Evolutionary conservation across 139 green algal species (phyloP).

Genomic region (Asterochloris sp.): DNA sequence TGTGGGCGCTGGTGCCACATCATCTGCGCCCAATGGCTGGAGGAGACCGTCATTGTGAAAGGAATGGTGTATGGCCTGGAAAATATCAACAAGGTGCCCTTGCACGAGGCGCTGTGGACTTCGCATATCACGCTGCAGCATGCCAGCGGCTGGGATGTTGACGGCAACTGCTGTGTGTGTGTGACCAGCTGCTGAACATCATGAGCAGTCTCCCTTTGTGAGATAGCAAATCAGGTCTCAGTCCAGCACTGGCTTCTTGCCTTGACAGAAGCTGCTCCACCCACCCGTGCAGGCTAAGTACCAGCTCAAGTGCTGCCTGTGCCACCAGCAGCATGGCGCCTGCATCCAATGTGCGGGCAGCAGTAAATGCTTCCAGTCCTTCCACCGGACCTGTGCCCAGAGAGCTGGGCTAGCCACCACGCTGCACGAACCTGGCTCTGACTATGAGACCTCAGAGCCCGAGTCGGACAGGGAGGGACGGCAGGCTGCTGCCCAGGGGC

Average conservation of each 20-base stretch:
- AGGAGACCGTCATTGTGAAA: slow-evolving; percentile 24
- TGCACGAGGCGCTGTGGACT: no score
- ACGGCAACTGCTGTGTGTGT: no score
- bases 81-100: slow-evolving; percentile 8
- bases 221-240: no score
- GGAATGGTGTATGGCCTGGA: slow-evolving; percentile 14
- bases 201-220: no score
- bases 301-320: slow-evolving; percentile 63
- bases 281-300: slow-evolving; percentile 22
- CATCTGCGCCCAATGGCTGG: slow-evolving; percentile 52
- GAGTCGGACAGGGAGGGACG: not conserved
- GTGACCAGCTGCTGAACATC: no score
- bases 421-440: slow-evolving; percentile 19
- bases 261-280: no score
- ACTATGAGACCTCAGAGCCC: slow-evolving; percentile 25
- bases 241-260: no score
- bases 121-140: no score
- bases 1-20: slow-evolving; percentile 59
- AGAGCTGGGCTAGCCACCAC: slow-evolving; percentile 32
- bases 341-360: slow-evolving; percentile 68
- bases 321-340: slow-evolving; percentile 66
- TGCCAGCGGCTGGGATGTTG: no score
- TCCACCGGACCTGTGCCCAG: slow-evolving; percentile 76
- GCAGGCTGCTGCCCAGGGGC: not conserved
- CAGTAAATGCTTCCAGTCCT: slow-evolving; percentile 59